Percentiles rank a stretch among this genome's conserved stretches.
These are phyloP conservation scores for Mercurialis annua DNA, from an alignment of 345 rosid genomes.

Conservation along the genomic window DNA sequence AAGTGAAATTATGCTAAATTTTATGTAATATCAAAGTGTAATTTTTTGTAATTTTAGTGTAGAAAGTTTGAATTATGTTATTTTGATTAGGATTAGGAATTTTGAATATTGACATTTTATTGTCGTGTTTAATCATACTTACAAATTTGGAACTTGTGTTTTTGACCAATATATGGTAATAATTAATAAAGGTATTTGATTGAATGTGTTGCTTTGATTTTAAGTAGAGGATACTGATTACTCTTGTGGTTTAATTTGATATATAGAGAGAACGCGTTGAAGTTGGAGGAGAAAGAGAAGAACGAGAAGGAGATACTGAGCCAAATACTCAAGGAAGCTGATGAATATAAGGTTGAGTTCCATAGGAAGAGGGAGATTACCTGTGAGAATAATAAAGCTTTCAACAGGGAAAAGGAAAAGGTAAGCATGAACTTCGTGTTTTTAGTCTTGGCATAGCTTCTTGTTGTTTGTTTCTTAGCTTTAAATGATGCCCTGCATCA, in stretches of 20 bases:
- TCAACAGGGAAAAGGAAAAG: constrained; percentile 77
- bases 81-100: neutral
- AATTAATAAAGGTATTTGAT: neutral
- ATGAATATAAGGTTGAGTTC: constrained; percentile 58
- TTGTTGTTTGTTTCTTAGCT: neutral
- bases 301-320: constrained; percentile 56
- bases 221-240: neutral
- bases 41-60: neutral
- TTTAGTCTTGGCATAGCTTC: neutral
- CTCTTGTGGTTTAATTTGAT: constrained; percentile 10
- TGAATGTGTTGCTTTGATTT: neutral
- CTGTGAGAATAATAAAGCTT: constrained; percentile 52
- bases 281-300: constrained; percentile 79
- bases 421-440: constrained; percentile 27
- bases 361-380: constrained; percentile 51
- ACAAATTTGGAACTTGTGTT: neutral
- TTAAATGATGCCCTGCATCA: neutral
- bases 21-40: no score
- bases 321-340: constrained; percentile 61
- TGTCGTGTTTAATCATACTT: no score
- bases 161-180: neutral
- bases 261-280: constrained; percentile 55
- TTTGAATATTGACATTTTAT: neutral
- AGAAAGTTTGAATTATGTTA: neutral
- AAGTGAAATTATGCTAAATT: neutral